Percentiles rank a stretch among this genome's conserved stretches.
These are phyloP conservation scores for Paecilomyces dactylethromorphus DNA, from an alignment of 2,329 filamentous ascomycete genomes.

Conservation along the genomic window DNA sequence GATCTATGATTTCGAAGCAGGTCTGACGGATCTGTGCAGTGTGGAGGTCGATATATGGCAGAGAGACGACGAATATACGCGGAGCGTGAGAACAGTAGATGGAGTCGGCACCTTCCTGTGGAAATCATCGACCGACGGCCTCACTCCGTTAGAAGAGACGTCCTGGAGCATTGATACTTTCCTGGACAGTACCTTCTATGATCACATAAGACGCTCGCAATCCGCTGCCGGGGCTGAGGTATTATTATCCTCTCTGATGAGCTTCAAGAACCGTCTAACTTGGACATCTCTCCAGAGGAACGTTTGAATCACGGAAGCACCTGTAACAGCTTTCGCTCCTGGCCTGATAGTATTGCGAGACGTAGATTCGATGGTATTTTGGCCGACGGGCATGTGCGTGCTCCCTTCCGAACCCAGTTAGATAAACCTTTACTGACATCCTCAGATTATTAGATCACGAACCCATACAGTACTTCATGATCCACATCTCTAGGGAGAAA, in stretches of 20 bases:
- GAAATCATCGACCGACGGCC: constrained; percentile 7
- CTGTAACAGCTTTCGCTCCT: not conserved
- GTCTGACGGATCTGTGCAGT: constrained; percentile 10
- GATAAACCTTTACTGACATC: not conserved
- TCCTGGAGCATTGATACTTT: constrained; percentile 13
- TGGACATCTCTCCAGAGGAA: not conserved
- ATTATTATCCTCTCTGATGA: not conserved
- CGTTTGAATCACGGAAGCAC: not conserved
- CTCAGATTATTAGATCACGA: not conserved
- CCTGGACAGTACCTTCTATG: constrained; percentile 11
- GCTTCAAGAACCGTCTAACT: not conserved
- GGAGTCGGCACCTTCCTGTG: constrained; percentile 18
- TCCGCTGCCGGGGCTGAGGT: not conserved
- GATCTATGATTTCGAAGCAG: constrained; percentile 18
- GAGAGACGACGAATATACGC: constrained; percentile 7
- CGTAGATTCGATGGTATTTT: not conserved
- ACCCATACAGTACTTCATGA: not conserved
- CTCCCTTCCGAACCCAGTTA: not conserved
- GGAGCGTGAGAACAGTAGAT: constrained; percentile 13
- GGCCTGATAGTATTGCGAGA: not conserved
- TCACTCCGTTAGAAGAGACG: constrained; percentile 4
- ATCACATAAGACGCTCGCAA: constrained; percentile 9
- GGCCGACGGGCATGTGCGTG: not conserved
- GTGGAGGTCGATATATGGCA: constrained; percentile 17
- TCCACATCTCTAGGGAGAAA: not conserved